Conservation (phyloP, 2,329 filamentous ascomycete genomes). For the Diplodia seriata region DNA sequence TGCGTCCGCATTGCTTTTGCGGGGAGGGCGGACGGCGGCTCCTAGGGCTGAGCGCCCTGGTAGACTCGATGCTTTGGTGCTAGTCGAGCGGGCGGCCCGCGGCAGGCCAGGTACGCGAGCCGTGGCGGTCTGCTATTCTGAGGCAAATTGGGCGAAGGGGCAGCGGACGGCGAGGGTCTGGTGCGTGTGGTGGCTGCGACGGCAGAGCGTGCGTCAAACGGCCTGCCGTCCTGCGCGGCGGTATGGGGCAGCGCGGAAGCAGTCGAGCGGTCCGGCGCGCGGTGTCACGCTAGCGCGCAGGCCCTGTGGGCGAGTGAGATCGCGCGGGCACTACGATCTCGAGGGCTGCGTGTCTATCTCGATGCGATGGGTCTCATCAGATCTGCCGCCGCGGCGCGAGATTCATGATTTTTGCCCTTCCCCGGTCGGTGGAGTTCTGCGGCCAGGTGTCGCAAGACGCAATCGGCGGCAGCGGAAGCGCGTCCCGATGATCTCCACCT, state of each 20-base stretch:
- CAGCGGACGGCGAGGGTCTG: background rate
- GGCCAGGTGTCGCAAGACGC: constrained; percentile 17
- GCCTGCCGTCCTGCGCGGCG: background rate
- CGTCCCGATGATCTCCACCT: constrained; percentile 29
- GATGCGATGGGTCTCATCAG: constrained; percentile 31
- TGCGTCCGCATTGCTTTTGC: constrained; percentile 13
- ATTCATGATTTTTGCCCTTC: constrained; percentile 10
- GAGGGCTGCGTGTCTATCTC: constrained; percentile 27
- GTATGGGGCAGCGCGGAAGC: constrained; percentile 13
- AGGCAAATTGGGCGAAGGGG: constrained; percentile 3
- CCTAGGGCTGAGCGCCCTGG: constrained; percentile 27
- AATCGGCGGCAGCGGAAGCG: constrained; percentile 20
- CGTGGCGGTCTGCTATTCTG: constrained; percentile 14
- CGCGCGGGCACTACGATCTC: constrained; percentile 7
- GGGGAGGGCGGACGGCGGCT: constrained; percentile 16
- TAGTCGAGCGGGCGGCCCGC: constrained; percentile 18
- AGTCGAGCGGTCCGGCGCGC: constrained; percentile 11
- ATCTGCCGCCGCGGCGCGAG: constrained; percentile 13
- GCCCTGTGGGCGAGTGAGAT: constrained; percentile 22
- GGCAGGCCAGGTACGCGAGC: constrained; percentile 26
- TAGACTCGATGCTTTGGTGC: constrained; percentile 27
- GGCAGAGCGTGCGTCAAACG: constrained; percentile 9
- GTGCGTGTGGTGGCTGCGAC: constrained; percentile 1
- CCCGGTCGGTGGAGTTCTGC: constrained; percentile 27
- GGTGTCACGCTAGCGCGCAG: constrained; percentile 6